Evolutionary conservation across 2,329 filamentous ascomycete species (phyloP).

Genomic region (Neurospora sp.): DNA sequence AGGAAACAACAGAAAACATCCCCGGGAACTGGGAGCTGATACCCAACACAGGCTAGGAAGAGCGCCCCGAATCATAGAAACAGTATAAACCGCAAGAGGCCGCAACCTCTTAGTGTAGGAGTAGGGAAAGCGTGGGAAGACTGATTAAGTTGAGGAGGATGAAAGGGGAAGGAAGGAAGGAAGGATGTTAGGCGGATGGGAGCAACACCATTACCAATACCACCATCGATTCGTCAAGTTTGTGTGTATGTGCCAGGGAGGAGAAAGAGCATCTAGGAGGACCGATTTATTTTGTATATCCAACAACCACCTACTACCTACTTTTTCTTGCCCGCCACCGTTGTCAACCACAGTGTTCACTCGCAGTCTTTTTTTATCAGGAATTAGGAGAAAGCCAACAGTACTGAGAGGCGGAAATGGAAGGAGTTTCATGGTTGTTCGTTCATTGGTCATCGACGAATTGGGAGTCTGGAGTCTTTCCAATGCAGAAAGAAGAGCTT

Average conservation of each 20-base stretch:
- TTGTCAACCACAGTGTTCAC: not conserved
- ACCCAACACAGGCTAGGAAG: not conserved
- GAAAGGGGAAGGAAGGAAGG: not conserved
- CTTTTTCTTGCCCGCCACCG: not conserved
- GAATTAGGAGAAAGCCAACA: not conserved
- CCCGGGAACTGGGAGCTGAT: constrained; percentile 16
- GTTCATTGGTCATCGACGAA: not conserved
- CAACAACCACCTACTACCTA: not conserved
- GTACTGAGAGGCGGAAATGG: not conserved
- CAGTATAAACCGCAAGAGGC: not conserved
- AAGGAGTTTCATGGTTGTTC: not conserved
- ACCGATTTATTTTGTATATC: not conserved
- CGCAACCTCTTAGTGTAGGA: not conserved
- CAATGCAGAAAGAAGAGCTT: too few species aligned
- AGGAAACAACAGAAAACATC: not conserved
- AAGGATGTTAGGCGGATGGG: not conserved
- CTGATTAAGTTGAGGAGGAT: not conserved
- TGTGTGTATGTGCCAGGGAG: not conserved
- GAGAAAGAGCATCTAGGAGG: not conserved
- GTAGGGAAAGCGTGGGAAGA: not conserved
- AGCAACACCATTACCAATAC: not conserved
- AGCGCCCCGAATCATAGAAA: not conserved
- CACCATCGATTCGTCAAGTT: not conserved
- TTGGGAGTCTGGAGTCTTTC: constrained; percentile 11
- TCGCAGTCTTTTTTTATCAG: not conserved